These are phyloP conservation scores for Macadamia tetraphylla DNA, from an alignment of 164 flowering plant genomes.

Conservation along the genomic window DNA sequence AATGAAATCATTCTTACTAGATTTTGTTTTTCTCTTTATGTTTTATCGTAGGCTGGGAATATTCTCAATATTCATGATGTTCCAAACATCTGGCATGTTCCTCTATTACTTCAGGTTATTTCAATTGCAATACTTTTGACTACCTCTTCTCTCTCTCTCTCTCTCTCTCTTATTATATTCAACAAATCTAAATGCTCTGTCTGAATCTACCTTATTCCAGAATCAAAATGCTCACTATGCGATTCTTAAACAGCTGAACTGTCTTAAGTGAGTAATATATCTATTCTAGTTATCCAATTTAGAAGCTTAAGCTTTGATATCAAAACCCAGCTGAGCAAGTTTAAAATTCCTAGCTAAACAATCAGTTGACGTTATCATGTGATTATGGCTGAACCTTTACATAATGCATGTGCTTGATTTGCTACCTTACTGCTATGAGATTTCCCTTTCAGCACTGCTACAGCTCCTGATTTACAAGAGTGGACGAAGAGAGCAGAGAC, in stretches of 20 bases:
- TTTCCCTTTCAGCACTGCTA: constrained; percentile 55
- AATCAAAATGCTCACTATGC: constrained; percentile 87
- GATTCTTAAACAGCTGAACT: constrained; percentile 68
- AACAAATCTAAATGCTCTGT: constrained; percentile 3
- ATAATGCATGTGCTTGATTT: constrained; percentile 5
- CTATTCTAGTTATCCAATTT: constrained; percentile 1
- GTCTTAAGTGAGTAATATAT: constrained; percentile 40
- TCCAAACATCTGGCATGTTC: constrained; percentile 97
- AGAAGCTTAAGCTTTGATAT: not conserved
- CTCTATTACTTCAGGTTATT: constrained; percentile 83
- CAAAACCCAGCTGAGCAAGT: not conserved
- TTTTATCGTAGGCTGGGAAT: constrained; percentile 53
- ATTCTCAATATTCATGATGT: constrained; percentile 91
- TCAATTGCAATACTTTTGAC: not conserved
- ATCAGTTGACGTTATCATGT: not conserved
- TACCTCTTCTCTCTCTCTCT: not conserved
- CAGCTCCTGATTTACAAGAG: constrained; percentile 64
- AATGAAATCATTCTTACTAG: constrained; percentile 1
- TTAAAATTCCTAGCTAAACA: not conserved
- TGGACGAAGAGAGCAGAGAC: constrained; percentile 90
- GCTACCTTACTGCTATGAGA: constrained; percentile 12
- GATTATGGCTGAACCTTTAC: not conserved
- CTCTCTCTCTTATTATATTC: no score
- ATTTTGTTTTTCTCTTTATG: constrained; percentile 1
- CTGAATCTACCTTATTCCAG: constrained; percentile 36